Percentiles rank a stretch among this genome's conserved stretches.
These are phyloP conservation scores for Geosmithia flava DNA, from an alignment of 2,329 filamentous ascomycete genomes.

Conservation along the genomic window DNA sequence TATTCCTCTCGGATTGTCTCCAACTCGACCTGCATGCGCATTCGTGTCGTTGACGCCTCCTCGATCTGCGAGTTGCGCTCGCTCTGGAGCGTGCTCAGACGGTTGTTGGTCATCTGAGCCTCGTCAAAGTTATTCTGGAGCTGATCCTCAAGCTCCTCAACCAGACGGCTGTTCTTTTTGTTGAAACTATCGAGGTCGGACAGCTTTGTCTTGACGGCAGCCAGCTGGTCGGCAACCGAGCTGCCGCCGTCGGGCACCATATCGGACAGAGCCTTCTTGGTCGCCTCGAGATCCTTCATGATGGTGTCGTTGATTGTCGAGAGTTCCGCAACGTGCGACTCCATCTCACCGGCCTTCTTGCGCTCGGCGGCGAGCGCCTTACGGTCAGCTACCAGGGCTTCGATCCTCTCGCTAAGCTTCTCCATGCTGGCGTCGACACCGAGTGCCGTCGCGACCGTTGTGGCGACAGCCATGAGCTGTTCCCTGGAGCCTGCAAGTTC, in stretches of 20 bases:
- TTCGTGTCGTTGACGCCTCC: slow-evolving; percentile 57
- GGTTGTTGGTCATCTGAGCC: slow-evolving; percentile 73
- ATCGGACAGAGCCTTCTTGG: slow-evolving; percentile 40
- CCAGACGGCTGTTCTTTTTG: slow-evolving; percentile 81
- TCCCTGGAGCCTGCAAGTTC: slow-evolving; percentile 56
- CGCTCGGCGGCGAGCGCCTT: slow-evolving; percentile 47
- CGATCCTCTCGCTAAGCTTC: slow-evolving; percentile 51
- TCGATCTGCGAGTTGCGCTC: slow-evolving; percentile 67
- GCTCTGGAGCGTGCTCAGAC: slow-evolving; percentile 68
- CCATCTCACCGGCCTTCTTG: slow-evolving; percentile 43
- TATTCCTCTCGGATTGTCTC: slow-evolving; percentile 59
- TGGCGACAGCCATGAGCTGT: slow-evolving; percentile 51
- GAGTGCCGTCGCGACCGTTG: slow-evolving; percentile 47
- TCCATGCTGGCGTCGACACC: slow-evolving; percentile 55
- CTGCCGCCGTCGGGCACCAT: slow-evolving; percentile 38
- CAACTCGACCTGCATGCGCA: slow-evolving; percentile 54
- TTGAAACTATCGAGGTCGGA: slow-evolving; percentile 53
- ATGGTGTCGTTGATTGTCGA: slow-evolving; percentile 45
- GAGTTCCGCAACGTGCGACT: slow-evolving; percentile 41
- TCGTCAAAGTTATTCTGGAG: slow-evolving; percentile 92
- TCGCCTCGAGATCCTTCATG: slow-evolving; percentile 48
- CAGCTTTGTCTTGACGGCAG: slow-evolving; percentile 55
- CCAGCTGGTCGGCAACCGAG: slow-evolving; percentile 36
- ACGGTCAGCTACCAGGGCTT: slow-evolving; percentile 43
- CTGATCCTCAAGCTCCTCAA: slow-evolving; percentile 95